phyloP scores from a whole-genome alignment of 2,329 filamentous ascomycete genomes.

The Paramyrothecium sp. region DNA sequence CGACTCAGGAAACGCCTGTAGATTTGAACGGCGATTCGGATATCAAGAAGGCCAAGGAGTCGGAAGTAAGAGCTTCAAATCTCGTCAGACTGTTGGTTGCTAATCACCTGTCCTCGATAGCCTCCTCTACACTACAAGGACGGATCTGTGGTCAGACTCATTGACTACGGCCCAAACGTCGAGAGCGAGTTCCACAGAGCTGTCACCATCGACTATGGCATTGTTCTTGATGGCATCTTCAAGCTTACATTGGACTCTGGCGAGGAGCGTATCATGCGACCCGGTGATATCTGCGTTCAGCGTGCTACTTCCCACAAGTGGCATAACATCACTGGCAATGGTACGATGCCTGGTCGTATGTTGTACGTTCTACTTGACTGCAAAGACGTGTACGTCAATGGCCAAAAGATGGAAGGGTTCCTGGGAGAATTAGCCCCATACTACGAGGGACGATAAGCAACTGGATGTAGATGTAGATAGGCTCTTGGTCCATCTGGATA shows the following conservation, averaged over 20 bases:
- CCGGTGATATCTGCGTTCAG: slow-evolving; percentile 55
- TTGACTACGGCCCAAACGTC: slow-evolving; percentile 44
- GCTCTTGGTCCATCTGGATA: too few relatives aligned
- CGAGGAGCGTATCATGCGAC: slow-evolving; percentile 40
- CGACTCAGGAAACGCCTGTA: slow-evolving; percentile 18
- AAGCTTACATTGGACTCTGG: slow-evolving; percentile 53
- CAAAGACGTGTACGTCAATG: slow-evolving; percentile 1
- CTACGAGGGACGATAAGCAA: background rate
- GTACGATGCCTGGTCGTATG: slow-evolving; percentile 5
- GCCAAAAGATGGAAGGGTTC: background rate
- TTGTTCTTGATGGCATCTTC: slow-evolving; percentile 52
- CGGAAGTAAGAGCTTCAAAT: background rate
- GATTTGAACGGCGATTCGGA: slow-evolving; percentile 19
- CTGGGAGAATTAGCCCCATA: background rate
- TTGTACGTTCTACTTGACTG: slow-evolving; percentile 4
- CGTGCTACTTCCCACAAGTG: slow-evolving; percentile 55
- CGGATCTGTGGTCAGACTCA: slow-evolving; percentile 43
- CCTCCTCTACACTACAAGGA: slow-evolving; percentile 15
- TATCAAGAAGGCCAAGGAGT: slow-evolving; percentile 12
- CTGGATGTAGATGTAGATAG: too few relatives aligned
- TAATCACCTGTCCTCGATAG: background rate
- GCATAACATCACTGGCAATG: slow-evolving; percentile 34
- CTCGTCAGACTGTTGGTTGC: background rate
- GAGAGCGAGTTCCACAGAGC: slow-evolving; percentile 48
- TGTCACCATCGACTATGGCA: slow-evolving; percentile 52